Evolutionary conservation across 768 basidiomycete genomes (phyloP), one percentile per base, ranked within the genome.

Genomic region (Psilocybe cyanescens): DNA sequence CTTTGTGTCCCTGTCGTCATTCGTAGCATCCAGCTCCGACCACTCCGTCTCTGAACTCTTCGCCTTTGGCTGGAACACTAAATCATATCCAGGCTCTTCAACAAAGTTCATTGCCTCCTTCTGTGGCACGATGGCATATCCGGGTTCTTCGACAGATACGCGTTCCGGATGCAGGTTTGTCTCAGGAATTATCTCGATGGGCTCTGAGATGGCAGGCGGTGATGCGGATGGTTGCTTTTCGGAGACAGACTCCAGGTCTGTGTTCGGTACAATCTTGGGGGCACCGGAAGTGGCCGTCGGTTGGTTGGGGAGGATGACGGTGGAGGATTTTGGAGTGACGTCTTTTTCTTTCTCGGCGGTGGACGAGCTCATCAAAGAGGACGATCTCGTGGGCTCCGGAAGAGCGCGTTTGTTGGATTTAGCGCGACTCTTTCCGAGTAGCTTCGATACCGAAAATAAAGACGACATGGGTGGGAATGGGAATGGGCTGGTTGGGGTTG

Each of bases 361-460:
- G 8, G 51, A 53, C 30, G 39, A 37, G 46, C 45, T 58, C 46
- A 55, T n/a, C n/a, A 51, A 46, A 14, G 61, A 58, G 24, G 51
- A 8, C n/a, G 61, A 54, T 51, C 61, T 58, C 51, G 61, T 50
- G 31, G 59, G 53, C 3, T 24, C n/a, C 12, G 57, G 35, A 24
- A n/a, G 44, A 39, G 35, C 59, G 59, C 59, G 59, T 49, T 55
- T 41, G 7, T 28, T 49, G 48, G 53, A n/a, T 50, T 59, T 58
- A 3, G 56, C 47, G 65, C 65, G 65, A 58, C 62, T 39, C 50
- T 66, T 66, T 6, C 59, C 53, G 29, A 66, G 62, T 17, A 66
- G 51, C 47, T 60, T 66, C 6, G 65, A 60, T 14, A 66, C 65
- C 33, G 65, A 66, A 50, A 66, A 66, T 49, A 66, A 28, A 8